phyloP scores from a whole-genome alignment of 768 basidiomycete genomes.

The Gymnopilus junonius region DNA sequence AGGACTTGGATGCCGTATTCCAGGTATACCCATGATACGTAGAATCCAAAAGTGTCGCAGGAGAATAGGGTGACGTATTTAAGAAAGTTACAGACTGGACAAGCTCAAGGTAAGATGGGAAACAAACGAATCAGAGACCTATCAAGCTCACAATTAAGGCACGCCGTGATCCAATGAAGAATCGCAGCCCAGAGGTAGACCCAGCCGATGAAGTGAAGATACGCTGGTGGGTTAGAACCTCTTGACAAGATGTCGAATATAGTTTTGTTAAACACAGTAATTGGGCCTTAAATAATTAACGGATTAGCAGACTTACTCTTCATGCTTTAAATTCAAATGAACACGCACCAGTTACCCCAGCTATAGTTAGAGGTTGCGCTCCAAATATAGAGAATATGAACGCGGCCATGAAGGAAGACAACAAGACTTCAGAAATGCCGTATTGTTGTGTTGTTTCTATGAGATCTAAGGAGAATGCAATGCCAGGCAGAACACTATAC shows the following conservation, averaged over 20 bases:
- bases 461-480: conserved; percentile 90
- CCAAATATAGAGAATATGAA: conserved; percentile 87
- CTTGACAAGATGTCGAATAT: conserved; percentile 76
- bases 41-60: conserved; percentile 93
- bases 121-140: background rate
- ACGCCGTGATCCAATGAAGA: conserved; percentile 80
- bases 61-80: conserved; percentile 89
- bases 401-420: conserved; percentile 88
- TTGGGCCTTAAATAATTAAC: conserved; percentile 63
- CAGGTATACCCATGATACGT: conserved; percentile 88
- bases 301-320: background rate
- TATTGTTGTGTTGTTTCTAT: conserved; percentile 92
- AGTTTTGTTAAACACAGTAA: conserved; percentile 92
- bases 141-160: conserved; percentile 65
- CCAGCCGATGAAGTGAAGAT: conserved; percentile 91
- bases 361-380: conserved; percentile 90
- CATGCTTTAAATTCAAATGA: background rate
- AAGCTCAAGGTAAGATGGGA: background rate
- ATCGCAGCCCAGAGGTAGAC: conserved; percentile 92
- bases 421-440: conserved; percentile 85
- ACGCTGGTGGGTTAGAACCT: conserved; percentile 64
- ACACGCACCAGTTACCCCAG: conserved; percentile 79
- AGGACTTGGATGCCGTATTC: conserved; percentile 90
- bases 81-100: conserved; percentile 78
- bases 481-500: conserved; percentile 79